Conservation (phyloP, 1,139 yeast genomes). For the Debaryomycetaceae sp. region DNA sequence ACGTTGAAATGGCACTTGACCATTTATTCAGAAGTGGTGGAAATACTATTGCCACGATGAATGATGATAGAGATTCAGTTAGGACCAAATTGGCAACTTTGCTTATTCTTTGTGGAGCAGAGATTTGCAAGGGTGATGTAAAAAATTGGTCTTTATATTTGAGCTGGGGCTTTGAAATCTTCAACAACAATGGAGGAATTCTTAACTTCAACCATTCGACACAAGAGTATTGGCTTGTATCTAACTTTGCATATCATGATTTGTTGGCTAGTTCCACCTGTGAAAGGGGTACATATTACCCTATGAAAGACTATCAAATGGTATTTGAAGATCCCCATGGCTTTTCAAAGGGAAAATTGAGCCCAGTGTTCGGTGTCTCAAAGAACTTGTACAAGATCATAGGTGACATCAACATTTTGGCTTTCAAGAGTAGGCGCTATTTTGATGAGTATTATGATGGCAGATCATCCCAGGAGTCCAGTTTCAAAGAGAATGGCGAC, state of each 20-base stretch:
- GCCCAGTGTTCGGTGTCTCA: conserved; percentile 72
- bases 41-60: conserved; percentile 9
- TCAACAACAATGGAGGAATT: conserved; percentile 58
- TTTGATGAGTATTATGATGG: conserved; percentile 15
- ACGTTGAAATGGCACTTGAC: conserved; percentile 44
- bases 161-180: conserved; percentile 58
- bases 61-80: conserved; percentile 14
- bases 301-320: conserved; percentile 53
- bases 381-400: conserved; percentile 61
- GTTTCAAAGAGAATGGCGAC: conserved; percentile 2
- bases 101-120: conserved; percentile 66
- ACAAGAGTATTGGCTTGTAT: conserved; percentile 68
- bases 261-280: conserved; percentile 60
- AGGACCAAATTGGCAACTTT: conserved; percentile 59
- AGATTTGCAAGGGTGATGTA: conserved; percentile 75
- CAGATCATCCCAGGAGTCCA: conserved; percentile 3
- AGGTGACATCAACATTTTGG: conserved; percentile 66
- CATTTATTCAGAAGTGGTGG: conserved; percentile 21
- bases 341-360: conserved; percentile 42
- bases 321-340: conserved; percentile 41
- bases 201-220: conserved; percentile 51
- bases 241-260: conserved; percentile 84
- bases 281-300: conserved; percentile 57
- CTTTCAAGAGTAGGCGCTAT: conserved; percentile 45
- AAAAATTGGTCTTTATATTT: conserved; percentile 63